phyloP scores from a whole-genome alignment of 2,329 filamentous ascomycete species.

The Magnaporthales sp. region DNA sequence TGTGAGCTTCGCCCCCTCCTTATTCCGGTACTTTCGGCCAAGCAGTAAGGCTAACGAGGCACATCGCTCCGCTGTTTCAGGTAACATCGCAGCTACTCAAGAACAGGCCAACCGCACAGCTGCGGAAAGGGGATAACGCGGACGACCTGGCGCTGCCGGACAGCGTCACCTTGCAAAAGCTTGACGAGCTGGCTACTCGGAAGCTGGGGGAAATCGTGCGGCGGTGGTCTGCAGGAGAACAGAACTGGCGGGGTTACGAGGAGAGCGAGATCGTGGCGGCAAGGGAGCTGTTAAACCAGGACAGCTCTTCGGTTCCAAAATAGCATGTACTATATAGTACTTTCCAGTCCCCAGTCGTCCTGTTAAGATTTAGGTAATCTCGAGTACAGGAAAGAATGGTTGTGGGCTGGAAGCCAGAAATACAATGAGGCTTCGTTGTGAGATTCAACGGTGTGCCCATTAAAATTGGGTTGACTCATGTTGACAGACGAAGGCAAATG shows the following conservation, averaged over 20 bases:
- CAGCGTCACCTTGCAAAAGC: conserved; percentile 49
- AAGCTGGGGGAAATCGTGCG: conserved; percentile 73
- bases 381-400: background rate
- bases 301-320: conserved; percentile 33
- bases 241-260: conserved; percentile 65
- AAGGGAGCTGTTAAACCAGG: conserved; percentile 53
- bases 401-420: background rate
- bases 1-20: conserved; percentile 33
- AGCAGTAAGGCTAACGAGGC: background rate
- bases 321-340: conserved; percentile 15
- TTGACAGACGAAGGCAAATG: background rate
- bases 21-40: background rate
- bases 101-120: conserved; percentile 28
- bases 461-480: background rate
- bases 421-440: background rate
- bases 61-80: conserved; percentile 19
- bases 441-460: background rate
- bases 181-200: conserved; percentile 63
- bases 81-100: conserved; percentile 41
- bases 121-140: conserved; percentile 31
- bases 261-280: conserved; percentile 64
- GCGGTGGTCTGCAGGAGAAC: conserved; percentile 48
- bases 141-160: conserved; percentile 47
- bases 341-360: background rate
- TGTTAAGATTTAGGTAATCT: background rate